Evolutionary conservation across 202 grass and related monocot species (phyloP), one percentile per base, ranked within the genome.

Genomic region (Digitaria exilis): DNA sequence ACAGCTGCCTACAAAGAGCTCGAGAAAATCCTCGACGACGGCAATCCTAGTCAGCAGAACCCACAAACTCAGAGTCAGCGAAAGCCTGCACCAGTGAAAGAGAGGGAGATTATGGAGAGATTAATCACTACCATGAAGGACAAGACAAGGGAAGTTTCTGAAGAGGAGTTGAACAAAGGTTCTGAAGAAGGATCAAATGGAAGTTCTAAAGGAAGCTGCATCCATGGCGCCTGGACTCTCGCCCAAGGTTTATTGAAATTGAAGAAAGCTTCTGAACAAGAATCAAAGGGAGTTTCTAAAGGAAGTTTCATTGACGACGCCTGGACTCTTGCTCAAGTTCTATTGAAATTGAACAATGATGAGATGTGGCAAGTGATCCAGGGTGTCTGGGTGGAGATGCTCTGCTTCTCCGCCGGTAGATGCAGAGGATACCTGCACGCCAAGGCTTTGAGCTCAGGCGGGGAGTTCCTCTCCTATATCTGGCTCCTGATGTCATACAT

Each of bases 361-460:
- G 22, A 46, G 18, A 51, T 37, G 44, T 79, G 60, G 59, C 12
- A 65, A 4, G 62, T 54, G 30, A 80, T 80, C 11, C 45, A 41
- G 1, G 61, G 77, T 0, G 29, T 67, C 4, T 80, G 62, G 62
- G 77, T 78, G 19, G 76, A 78, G 59, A 78, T 78, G 76, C 43
- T 65, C 60, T 78, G 76, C 28, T 65, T 65, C 76, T 62, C 59
- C 0, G 76, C 76, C 19, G 9, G 58, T 5, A 78, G 59, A 46
- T 78, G 76, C 1, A 19, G 76, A 35, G 59, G 76, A 4, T 77
- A 62, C 75, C 56, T 77, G 25, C 75, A 77, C 24, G 58, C 57
- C 57, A 78, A 78, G 58, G 62, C 58, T 50, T 24, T 78, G 43
- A 37, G 75, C 58, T n/a, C 42, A 0, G 75, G 75, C 1, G 42